These are phyloP conservation scores for Ceratopteris richardii DNA, from an alignment of 75 land plant species.

Conservation along the genomic window DNA sequence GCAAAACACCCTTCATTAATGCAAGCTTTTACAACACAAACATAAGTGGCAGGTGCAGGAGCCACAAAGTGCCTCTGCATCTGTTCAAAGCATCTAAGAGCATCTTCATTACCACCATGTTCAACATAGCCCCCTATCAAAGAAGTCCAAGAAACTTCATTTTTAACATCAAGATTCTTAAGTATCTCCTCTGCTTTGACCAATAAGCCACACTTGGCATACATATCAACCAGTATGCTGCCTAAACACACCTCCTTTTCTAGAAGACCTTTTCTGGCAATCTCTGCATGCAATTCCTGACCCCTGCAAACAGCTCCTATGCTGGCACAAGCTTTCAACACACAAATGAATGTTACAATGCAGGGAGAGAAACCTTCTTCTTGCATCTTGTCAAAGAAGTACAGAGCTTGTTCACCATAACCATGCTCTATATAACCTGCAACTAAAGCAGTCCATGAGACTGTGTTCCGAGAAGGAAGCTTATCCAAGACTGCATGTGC, in stretches of 20 bases:
- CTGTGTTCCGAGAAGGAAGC: conserved; percentile 32
- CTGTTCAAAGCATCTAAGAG: no score
- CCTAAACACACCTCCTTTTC: no score
- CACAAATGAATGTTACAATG: conserved; percentile 22
- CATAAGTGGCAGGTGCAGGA: no score
- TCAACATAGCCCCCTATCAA: conserved; percentile 44
- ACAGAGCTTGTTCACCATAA: conserved; percentile 27
- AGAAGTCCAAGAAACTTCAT: conserved; percentile 68
- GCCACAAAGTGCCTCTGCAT: no score
- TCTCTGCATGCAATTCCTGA: conserved; percentile 13
- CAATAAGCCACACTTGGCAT: no score
- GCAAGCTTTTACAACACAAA: no score
- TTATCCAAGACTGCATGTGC: conserved; percentile 41
- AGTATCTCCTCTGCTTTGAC: no score
- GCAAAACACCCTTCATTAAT: no score
- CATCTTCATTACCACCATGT: no score
- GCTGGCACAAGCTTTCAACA: conserved; percentile 36
- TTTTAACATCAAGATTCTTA: no score
- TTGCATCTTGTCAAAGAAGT: conserved; percentile 36
- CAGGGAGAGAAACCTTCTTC: conserved; percentile 28
- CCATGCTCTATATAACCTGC: conserved; percentile 41
- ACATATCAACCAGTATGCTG: no score
- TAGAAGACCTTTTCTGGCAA: conserved; percentile 15
- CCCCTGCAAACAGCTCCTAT: conserved; percentile 25
- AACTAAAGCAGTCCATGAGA: conserved; percentile 57